Conservation (phyloP, 176 grass and related monocot genomes). For the Oryza coarctata region DNA sequence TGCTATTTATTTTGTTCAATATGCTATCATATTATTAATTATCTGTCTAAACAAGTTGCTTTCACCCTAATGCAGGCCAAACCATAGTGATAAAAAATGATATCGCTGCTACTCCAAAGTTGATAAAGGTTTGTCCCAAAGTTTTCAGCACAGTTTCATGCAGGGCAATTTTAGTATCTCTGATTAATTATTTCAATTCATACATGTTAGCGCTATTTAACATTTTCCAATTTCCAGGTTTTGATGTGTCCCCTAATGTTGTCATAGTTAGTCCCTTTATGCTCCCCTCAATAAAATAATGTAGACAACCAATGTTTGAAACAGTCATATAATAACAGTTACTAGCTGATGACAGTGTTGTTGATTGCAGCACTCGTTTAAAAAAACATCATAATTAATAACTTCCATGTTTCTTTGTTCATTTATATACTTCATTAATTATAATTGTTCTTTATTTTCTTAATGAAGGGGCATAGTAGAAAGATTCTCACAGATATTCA, state of each 20-base stretch:
- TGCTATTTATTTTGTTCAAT: slow-evolving; percentile 14
- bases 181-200: slow-evolving; percentile 3
- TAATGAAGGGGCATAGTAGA: slow-evolving; percentile 51
- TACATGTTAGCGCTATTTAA: not conserved
- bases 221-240: not conserved
- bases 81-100: slow-evolving; percentile 28
- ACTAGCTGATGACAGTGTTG: not conserved
- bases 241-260: not conserved
- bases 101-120: slow-evolving; percentile 15
- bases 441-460: slow-evolving; percentile 9
- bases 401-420: not conserved
- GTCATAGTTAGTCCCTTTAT: not conserved
- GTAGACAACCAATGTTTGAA: slow-evolving; percentile 11
- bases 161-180: not conserved
- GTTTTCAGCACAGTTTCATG: not conserved
- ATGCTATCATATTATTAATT: not conserved
- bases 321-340: slow-evolving; percentile 23
- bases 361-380: not conserved
- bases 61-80: slow-evolving; percentile 46
- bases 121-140: slow-evolving; percentile 43
- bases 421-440: not conserved
- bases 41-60: slow-evolving; percentile 14
- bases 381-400: slow-evolving; percentile 7
- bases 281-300: not conserved
- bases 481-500: slow-evolving; percentile 67